A percentile compares a stretch with the other conserved stretches of the same genome.
These are phyloP conservation scores for Phaffomyces thermotolerans DNA, from an alignment of 805 yeast genomes.

Conservation along the genomic window DNA sequence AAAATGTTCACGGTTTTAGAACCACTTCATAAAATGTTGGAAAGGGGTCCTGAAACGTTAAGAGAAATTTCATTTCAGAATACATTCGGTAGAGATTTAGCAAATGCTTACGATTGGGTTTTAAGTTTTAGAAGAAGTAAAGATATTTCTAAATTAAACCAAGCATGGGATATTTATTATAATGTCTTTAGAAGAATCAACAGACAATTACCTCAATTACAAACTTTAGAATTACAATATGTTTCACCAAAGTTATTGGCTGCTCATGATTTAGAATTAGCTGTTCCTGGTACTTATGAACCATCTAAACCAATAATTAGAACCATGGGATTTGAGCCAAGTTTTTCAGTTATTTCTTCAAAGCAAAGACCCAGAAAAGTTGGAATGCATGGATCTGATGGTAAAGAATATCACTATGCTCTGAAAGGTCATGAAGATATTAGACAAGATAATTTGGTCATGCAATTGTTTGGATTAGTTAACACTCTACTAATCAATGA, in stretches of 20 bases:
- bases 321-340: constrained; percentile 73
- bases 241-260: constrained; percentile 86
- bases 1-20: constrained; percentile 89
- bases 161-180: constrained; percentile 97
- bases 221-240: constrained; percentile 80
- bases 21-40: constrained; percentile 80
- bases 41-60: constrained; percentile 84
- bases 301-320: constrained; percentile 75
- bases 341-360: constrained; percentile 80
- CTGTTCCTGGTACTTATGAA: constrained; percentile 88
- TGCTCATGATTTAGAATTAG: constrained; percentile 74
- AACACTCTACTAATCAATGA: constrained; percentile 84
- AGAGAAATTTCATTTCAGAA: constrained; percentile 89
- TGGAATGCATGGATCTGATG: constrained; percentile 80
- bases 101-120: constrained; percentile 92
- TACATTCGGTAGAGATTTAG: constrained; percentile 87
- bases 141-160: constrained; percentile 83
- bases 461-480: constrained; percentile 95
- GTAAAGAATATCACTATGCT: constrained; percentile 74
- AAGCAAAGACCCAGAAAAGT: constrained; percentile 92
- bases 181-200: constrained; percentile 88
- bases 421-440: constrained; percentile 97
- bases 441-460: constrained; percentile 92
- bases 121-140: constrained; percentile 75
- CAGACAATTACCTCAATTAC: constrained; percentile 81